Evolutionary conservation across 1,284 basidiomycete species (phyloP), one percentile per base, ranked within the genome.

Genomic region (Heterobasidion parviporum): DNA sequence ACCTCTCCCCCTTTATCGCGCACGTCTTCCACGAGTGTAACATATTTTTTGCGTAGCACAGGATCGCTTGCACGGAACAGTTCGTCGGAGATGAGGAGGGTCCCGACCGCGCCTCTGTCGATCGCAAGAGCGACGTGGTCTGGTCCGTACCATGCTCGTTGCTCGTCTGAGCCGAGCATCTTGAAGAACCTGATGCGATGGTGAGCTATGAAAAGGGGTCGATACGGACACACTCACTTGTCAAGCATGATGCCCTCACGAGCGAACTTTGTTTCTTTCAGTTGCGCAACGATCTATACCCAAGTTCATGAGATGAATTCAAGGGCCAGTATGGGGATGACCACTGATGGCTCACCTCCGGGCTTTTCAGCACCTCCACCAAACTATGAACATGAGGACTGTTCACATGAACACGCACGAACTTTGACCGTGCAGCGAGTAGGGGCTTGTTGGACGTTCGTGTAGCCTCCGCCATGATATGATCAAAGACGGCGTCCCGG

Each of bases 211-310:
- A 41, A 32, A 9, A 14, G 50, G 18, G 44, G 15, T 35, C 9
- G 34, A 38, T 34, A 53, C 35, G 33, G 14, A 36, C 33, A 12
- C 32, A 15, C 75, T 56, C 61, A 94, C 93, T 81, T 94, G 70
- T 97, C 94, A 2, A 98, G 75, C 69, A 92, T 84, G 45, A 93
- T 78, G 4, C 94, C 95, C 72, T 99, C 97, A 53, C 91, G 80
- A 0, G 97, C 94, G 72, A 99, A 99, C 68, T 99, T 99, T 14
- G 97, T 98, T 62, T 98, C 96, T 68, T 96, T 95, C 54, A 99
- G 72, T 62, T 90, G 92, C 3, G 82, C 70, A 5, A 78, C 73
- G 54, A 91, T 78, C 87, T 89, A 59, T 15, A 51, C 14, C 48
- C 1, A 8, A 16, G 48, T 32, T 26, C 5, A 5, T 26, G 26